Percentiles rank a stretch among this genome's conserved stretches.
Evolutionary conservation across 331 rosid species (phyloP).

Genomic region (Dryas integrifolia): DNA sequence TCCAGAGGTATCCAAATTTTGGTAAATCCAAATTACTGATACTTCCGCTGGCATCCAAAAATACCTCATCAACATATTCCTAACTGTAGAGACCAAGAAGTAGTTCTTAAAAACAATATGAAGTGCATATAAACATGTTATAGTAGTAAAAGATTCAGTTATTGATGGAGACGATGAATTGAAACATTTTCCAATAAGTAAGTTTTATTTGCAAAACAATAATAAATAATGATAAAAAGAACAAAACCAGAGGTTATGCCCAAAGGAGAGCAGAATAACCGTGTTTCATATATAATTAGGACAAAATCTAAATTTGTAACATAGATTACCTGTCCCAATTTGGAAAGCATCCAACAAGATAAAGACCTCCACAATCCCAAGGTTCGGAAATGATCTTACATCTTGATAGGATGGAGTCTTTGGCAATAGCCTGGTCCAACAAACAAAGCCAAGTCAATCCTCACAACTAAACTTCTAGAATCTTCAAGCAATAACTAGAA

Average conservation of each 20-base stretch:
- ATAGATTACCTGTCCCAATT: constrained; percentile 88
- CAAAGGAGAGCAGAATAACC: not conserved
- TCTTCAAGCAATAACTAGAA: constrained; percentile 7
- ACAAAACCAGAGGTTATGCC: not conserved
- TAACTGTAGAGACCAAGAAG: too few relatives aligned
- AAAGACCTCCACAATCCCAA: constrained; percentile 98
- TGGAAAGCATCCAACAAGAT: constrained; percentile 94
- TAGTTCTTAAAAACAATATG: too few relatives aligned
- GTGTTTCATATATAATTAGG: not conserved
- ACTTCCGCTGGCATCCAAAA: too few relatives aligned
- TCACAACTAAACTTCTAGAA: not conserved
- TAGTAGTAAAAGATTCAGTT: too few relatives aligned
- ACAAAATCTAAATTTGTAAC: not conserved
- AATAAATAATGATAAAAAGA: not conserved
- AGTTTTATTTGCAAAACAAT: not conserved
- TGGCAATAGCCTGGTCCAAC: constrained; percentile 75
- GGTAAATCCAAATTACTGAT: not conserved
- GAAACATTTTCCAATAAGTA: not conserved
- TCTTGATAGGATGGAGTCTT: constrained; percentile 77
- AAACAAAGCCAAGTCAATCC: constrained; percentile 20
- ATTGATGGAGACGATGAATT: not conserved
- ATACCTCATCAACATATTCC: too few relatives aligned
- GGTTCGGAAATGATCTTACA: constrained; percentile 96
- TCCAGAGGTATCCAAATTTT: not conserved
- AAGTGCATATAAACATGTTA: too few relatives aligned